Evolutionary conservation across 2,329 filamentous ascomycete genomes (phyloP), one percentile per base, ranked within the genome.

Genomic region (Xylaria sp.): DNA sequence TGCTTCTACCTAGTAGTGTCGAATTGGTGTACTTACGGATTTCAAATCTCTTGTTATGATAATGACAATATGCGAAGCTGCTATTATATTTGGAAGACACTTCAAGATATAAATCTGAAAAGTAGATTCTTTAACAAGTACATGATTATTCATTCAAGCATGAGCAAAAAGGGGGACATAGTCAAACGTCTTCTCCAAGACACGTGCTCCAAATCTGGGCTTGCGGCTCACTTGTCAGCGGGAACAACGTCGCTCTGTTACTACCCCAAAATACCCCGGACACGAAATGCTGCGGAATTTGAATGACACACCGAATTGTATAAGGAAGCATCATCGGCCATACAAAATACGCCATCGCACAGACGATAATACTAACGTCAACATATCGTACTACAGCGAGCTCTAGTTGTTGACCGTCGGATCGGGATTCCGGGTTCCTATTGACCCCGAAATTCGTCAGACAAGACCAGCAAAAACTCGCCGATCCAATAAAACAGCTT

Each of bases 401-500:
- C 38, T 20, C 23, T 15, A 15, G 23, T 11, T 40, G 20, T 26
- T 36, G n/a, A 36, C 20, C 31, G 33, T 40, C 36, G 46, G 59
- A 33, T 46, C 42, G 53, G 48, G 38, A 23, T 10, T 31, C 10
- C 23, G 13, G 48, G 40, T 31, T 56, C 23, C 28, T 33, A 26
- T 48, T 38, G 26, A 31, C 17, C 31, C 65, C 56, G 40, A 38
- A 28, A 10, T 7, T 44, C 15, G 58, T 31, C 20, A 31, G 9
- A 54, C 51, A n/a, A 10, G 7, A 10, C 6, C 56, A 31, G 5
- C 7, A 9, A n/a, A 31, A 46, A 44, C 13, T 46, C n/a, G 15
- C 56, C 40, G 36, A 46, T 59, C 56, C 56, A 59, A 59, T 59
- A 6, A 59, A 46, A 59, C 15, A 33, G 54, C 40, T 13, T 23